A percentile compares a stretch with the other conserved stretches of the same genome.
Evolutionary conservation across 2,329 filamentous ascomycete species (phyloP).

Genomic region (Penicillium hordei): DNA sequence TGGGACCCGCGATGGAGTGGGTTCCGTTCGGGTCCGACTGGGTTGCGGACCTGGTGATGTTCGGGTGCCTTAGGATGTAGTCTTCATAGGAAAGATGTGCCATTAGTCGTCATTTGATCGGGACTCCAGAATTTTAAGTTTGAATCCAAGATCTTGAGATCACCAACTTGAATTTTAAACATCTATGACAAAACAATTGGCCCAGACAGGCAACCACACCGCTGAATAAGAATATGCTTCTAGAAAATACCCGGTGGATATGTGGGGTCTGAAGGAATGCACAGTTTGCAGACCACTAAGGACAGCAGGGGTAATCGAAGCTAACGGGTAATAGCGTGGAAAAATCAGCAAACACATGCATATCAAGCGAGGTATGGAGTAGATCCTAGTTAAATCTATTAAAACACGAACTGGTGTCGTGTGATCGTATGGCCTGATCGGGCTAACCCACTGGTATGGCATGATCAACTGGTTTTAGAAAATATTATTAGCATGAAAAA

Average conservation of each 20-base stretch:
- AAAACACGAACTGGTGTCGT: not conserved
- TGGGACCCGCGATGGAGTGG: slow-evolving; percentile 9
- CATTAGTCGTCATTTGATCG: not conserved
- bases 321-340: not conserved
- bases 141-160: not conserved
- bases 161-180: not conserved
- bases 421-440: slow-evolving; percentile 22
- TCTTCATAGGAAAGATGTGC: not conserved
- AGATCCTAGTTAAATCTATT: not conserved
- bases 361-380: not conserved
- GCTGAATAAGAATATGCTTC: not conserved
- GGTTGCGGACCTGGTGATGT: not conserved
- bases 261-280: not conserved
- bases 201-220: not conserved
- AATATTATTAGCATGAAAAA: not conserved
- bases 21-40: slow-evolving; percentile 7
- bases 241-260: not conserved
- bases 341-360: slow-evolving; percentile 10
- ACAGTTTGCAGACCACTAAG: not conserved
- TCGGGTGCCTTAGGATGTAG: not conserved
- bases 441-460: slow-evolving; percentile 8
- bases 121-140: not conserved
- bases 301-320: not conserved
- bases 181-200: not conserved
- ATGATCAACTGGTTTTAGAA: slow-evolving; percentile 11